These are phyloP conservation scores for Phytopythium litorale DNA, from an alignment of 352 stramenopile genomes.

Conservation along the genomic window DNA sequence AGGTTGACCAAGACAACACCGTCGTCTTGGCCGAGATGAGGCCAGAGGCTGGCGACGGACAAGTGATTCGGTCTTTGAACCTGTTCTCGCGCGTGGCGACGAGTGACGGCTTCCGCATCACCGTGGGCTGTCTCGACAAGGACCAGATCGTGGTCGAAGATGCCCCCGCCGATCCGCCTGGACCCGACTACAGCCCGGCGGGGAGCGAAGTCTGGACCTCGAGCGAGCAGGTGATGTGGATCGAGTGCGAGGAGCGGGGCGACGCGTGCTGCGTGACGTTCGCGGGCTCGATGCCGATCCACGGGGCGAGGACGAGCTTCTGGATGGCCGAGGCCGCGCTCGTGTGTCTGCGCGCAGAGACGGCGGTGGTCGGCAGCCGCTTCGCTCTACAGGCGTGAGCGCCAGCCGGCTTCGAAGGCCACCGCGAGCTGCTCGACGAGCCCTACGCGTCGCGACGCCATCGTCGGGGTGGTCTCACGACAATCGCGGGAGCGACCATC, in stretches of 20 bases:
- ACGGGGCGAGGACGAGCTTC: constrained; percentile 2
- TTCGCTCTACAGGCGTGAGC: not conserved
- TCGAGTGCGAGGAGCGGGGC: constrained; percentile 4
- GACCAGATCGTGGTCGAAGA: not conserved
- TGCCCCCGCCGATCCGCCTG: not conserved
- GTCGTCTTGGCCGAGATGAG: constrained; percentile 17
- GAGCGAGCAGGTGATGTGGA: not conserved
- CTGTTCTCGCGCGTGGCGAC: not conserved
- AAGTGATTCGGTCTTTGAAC: not conserved
- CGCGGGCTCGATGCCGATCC: constrained; percentile 1
- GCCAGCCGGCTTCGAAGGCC: no score
- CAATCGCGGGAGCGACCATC: no score
- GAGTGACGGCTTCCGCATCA: not conserved
- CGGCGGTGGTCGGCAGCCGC: not conserved
- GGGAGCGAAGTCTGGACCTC: not conserved
- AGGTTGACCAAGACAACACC: constrained; percentile 22
- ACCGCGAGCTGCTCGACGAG: no score
- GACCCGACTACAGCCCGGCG: not conserved
- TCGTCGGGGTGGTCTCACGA: not conserved
- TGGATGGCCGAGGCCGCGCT: constrained; percentile 8
- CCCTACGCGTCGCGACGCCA: no score
- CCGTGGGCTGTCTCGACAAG: not conserved
- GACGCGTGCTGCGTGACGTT: not conserved
- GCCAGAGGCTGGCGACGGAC: not conserved
- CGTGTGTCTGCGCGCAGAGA: constrained; percentile 1